A percentile compares a stretch with the other conserved stretches of the same genome.
These are phyloP conservation scores for Leucocoprinus leucothites DNA, from an alignment of 768 basidiomycete species.

Conservation along the genomic window DNA sequence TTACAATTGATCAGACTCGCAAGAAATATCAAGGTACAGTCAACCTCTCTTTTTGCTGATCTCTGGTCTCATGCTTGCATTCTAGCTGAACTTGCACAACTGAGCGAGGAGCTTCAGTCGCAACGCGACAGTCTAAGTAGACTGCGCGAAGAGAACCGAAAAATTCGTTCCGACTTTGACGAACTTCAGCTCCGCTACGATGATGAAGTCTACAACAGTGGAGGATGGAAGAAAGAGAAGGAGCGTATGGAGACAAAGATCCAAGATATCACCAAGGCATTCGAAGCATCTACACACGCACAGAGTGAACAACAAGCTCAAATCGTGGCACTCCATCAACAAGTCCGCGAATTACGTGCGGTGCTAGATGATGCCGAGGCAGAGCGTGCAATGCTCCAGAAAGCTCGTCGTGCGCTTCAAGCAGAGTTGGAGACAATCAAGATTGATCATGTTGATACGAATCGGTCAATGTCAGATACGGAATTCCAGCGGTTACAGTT, in stretches of 20 bases:
- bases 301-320: conserved; percentile 83
- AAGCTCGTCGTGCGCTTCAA: conserved; percentile 77
- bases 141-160: conserved; percentile 77
- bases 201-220: conserved; percentile 73
- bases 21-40: conserved; percentile 79
- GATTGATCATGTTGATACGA: conserved; percentile 67
- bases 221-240: conserved; percentile 85
- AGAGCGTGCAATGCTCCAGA: conserved; percentile 74
- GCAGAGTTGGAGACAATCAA: conserved; percentile 81
- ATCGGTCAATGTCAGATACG: conserved; percentile 65
- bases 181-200: conserved; percentile 72
- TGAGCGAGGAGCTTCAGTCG: conserved; percentile 80
- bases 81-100: conserved; percentile 70
- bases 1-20: conserved; percentile 73
- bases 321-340: conserved; percentile 79
- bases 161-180: conserved; percentile 72
- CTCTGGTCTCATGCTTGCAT: not conserved
- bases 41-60: not conserved
- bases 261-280: conserved; percentile 67
- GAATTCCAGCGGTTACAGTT: conserved; percentile 74
- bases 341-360: conserved; percentile 77
- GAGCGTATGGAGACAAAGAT: conserved; percentile 86
- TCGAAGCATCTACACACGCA: conserved; percentile 65
- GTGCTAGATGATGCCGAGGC: conserved; percentile 86
- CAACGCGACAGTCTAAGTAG: conserved; percentile 75